These are phyloP conservation scores for Neostapfia colusana DNA, from an alignment of 176 grass and related monocot species.

Conservation along the genomic window DNA sequence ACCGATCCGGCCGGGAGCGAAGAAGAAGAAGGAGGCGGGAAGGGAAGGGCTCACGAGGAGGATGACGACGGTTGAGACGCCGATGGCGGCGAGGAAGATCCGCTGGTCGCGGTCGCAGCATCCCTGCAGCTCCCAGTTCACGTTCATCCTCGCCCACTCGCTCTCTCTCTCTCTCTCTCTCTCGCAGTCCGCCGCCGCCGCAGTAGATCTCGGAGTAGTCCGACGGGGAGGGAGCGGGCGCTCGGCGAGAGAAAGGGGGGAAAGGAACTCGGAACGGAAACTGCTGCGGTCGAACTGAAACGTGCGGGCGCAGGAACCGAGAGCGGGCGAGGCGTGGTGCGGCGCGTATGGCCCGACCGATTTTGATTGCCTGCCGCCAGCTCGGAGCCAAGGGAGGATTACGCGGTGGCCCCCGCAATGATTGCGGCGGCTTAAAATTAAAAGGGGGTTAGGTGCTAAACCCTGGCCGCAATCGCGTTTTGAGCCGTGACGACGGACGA, in stretches of 20 bases:
- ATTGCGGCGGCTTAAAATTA: background rate
- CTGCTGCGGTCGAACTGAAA: constrained; percentile 15
- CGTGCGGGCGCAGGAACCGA: constrained; percentile 39
- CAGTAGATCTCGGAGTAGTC: constrained; percentile 33
- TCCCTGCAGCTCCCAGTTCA: constrained; percentile 89
- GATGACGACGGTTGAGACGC: constrained; percentile 88
- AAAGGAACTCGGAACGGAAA: background rate
- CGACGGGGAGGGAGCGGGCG: background rate
- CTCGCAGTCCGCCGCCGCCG: constrained; percentile 37
- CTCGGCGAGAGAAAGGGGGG: background rate
- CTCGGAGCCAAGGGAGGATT: background rate
- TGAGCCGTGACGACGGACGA: background rate
- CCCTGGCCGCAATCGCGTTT: background rate
- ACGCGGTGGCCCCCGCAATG: background rate
- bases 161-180: background rate
- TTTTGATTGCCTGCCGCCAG: background rate
- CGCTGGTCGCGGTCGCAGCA: constrained; percentile 72
- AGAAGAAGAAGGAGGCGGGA: background rate
- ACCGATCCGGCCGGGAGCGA: background rate
- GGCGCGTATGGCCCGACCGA: constrained; percentile 18
- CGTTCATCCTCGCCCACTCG: constrained; percentile 28
- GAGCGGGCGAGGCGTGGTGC: constrained; percentile 9
- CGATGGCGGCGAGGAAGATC: constrained; percentile 74
- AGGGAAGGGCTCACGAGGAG: constrained; percentile 52
- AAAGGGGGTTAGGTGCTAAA: background rate